Base-by-base conservation (phyloP, 345 rosid species). In the Raphanus raphanistrum region DNA sequence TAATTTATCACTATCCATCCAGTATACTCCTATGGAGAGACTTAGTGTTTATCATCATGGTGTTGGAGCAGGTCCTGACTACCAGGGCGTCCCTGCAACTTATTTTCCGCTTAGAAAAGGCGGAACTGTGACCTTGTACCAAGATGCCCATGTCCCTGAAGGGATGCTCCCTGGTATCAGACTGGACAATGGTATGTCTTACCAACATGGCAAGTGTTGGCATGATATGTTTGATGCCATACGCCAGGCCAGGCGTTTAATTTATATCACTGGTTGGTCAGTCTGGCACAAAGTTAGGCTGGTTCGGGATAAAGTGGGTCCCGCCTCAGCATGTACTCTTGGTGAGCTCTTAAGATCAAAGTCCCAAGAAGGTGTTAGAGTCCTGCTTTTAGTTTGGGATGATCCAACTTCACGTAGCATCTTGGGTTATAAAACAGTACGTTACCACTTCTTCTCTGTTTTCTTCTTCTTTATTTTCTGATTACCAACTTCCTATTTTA, bases 181-280 rank as follows among this genome's bases (percentile, higher is more conserved):
- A 75, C 97, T 94, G 35, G 95, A 88, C 71, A 55, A 73, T 3
- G 95, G 92, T 66, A 79, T 86, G 86, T 57, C 73, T 83, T 92
- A 89, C 84, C 86, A 83, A 55, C 88, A 94, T 69, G 98, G 98
- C 64, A 87, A 90, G 81, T 94, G 98, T 74, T 94, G 98, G 98
- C 77, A 72, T 15, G 98, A 90, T 78, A 94, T 94, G 72, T 89
- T 87, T 86, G 86, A 86, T 84, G 92, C 98, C 62, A 87, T 94
- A 70, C 83, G 89, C 57, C 93, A 90, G 65, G 95, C 97, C 72
- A 86, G 80, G 60, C 92, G 89, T 28, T 84, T 92, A 81, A 83
- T 94, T 80, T 94, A 94, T 79, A 92, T 94, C 67, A 88, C 95
- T 8, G 98, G 98, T 26, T 94, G 98, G 98, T 92, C 98, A 1